Base-by-base conservation (phyloP, 2,329 filamentous ascomycete genomes). In the Epichloe brachyelytri region DNA sequence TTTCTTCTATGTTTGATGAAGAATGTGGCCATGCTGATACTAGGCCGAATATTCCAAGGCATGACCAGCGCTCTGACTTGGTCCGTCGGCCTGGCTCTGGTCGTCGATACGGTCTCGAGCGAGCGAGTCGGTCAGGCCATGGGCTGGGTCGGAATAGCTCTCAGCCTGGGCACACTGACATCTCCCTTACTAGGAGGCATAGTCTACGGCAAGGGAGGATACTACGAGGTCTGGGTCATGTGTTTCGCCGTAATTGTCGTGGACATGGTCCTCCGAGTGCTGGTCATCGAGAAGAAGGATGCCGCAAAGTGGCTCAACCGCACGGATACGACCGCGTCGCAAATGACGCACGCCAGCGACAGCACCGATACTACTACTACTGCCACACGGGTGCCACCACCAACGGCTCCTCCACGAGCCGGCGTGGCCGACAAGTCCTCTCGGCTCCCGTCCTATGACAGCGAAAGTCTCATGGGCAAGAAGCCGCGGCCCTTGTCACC, bases 31-130 rank as follows among this genome's bases (percentile, higher is more conserved):
- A 66, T 66, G 54, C 57, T 68, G 17, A 55, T 68, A 48, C 50
- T 63, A 36, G 65, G 64, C 8, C 60, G 65, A 38, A 57, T 59
- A 22, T 53, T 67, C 14, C 65, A 68, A 49, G 65, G 65, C 39
- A 53, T 63, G 46, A 64, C 65, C 3, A 62, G 62, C 5, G 60
- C 63, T 30, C 52, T 68, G 20, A 67, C 64, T 5, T 68, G 65
- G 65, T 66, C 64, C 15, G 65, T 68, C 22, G 65, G 65, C 3
- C 57, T 68, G 26, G 65, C 65, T 10, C 61, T 68, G 7, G 62
- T 67, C 46, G 62, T 66, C 22, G 65, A 68, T 43, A 62, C 62
- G 3, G 64, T 66, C 7, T 59, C 65, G 34, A 55, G 53, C 8
- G 61, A 59, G 5, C 59, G 63, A 26, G 50, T 67, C 15, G 65